These are phyloP conservation scores for Neocucurbitaria cava DNA, from an alignment of 2,329 filamentous ascomycete species.

Conservation along the genomic window DNA sequence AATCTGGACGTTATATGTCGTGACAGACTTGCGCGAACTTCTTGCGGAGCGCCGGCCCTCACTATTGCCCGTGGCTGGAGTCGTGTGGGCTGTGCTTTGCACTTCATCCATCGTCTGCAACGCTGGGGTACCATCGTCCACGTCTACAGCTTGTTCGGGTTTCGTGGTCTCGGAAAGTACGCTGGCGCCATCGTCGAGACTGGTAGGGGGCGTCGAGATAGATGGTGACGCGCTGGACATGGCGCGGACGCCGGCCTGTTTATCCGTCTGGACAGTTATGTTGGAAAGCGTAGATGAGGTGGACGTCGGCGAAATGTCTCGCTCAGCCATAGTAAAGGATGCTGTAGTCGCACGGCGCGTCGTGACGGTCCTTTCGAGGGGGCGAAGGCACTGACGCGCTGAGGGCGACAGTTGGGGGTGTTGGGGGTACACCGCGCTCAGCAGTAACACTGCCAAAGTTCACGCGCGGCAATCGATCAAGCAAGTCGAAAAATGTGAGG, in stretches of 20 bases:
- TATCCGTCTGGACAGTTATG: conserved; percentile 46
- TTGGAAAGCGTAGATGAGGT: conserved; percentile 53
- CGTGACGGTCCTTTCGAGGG: conserved; percentile 27
- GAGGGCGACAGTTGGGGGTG: conserved; percentile 32
- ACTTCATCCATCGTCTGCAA: conserved; percentile 20
- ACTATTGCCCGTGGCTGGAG: conserved; percentile 25
- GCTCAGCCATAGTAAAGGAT: conserved; percentile 40
- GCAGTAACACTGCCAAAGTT: conserved; percentile 44
- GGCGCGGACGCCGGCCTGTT: conserved; percentile 42
- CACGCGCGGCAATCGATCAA: conserved; percentile 31
- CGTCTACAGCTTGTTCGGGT: conserved; percentile 34
- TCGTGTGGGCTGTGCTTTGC: conserved; percentile 24
- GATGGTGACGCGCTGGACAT: conserved; percentile 61
- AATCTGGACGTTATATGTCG: conserved; percentile 71
- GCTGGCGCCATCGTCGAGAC: conserved; percentile 68
- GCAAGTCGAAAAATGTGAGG: conserved; percentile 16
- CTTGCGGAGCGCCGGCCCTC: conserved; percentile 49
- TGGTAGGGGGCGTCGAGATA: conserved; percentile 71
- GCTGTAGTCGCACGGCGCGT: conserved; percentile 23
- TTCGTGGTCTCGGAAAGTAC: conserved; percentile 52
- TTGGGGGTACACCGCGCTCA: conserved; percentile 28
- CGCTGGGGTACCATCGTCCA: conserved; percentile 28
- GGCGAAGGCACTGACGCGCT: conserved; percentile 43
- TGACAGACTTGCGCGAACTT: conserved; percentile 63
- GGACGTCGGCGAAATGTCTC: conserved; percentile 46